These are phyloP conservation scores for Suillus weaverae DNA, from an alignment of 768 basidiomycete species.

Conservation along the genomic window DNA sequence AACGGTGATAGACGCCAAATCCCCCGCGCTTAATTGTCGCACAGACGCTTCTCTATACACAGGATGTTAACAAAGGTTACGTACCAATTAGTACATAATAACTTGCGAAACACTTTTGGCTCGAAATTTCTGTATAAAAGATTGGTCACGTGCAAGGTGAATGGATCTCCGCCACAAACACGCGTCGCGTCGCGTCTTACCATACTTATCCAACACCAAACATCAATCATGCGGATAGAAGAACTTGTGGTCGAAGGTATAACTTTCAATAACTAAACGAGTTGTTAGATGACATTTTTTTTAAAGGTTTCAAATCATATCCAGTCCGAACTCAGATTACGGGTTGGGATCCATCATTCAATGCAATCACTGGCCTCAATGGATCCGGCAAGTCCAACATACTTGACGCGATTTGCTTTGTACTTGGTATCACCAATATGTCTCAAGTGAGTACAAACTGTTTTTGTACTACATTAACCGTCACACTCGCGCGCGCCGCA, in stretches of 20 bases:
- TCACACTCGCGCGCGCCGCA: slow-evolving; percentile 28
- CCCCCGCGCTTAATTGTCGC: background rate
- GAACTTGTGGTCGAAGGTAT: slow-evolving; percentile 91
- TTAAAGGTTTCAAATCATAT: slow-evolving; percentile 93
- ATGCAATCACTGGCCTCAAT: slow-evolving; percentile 95
- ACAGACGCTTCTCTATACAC: background rate
- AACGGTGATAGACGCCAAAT: background rate
- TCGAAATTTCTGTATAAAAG: background rate
- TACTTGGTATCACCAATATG: slow-evolving; percentile 97
- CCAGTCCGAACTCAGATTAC: slow-evolving; percentile 94
- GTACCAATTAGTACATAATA: background rate
- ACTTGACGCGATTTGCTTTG: slow-evolving; percentile 98
- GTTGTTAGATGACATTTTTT: slow-evolving; percentile 1
- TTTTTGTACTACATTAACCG: background rate
- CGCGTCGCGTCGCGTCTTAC: slow-evolving; percentile 35
- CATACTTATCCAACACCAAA: background rate
- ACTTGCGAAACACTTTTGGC: background rate
- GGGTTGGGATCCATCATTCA: slow-evolving; percentile 98
- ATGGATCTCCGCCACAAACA: slow-evolving; percentile 29
- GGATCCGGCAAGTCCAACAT: slow-evolving; percentile 99
- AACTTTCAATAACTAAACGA: background rate
- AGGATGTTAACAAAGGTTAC: background rate
- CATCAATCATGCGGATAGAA: slow-evolving; percentile 80
- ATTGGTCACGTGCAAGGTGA: slow-evolving; percentile 16
- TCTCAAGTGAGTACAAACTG: slow-evolving; percentile 55